Percentiles rank a stretch among this genome's conserved stretches.
Conservation (phyloP, 2,329 filamentous ascomycete genomes). For the Penicillium brevicompactum region DNA sequence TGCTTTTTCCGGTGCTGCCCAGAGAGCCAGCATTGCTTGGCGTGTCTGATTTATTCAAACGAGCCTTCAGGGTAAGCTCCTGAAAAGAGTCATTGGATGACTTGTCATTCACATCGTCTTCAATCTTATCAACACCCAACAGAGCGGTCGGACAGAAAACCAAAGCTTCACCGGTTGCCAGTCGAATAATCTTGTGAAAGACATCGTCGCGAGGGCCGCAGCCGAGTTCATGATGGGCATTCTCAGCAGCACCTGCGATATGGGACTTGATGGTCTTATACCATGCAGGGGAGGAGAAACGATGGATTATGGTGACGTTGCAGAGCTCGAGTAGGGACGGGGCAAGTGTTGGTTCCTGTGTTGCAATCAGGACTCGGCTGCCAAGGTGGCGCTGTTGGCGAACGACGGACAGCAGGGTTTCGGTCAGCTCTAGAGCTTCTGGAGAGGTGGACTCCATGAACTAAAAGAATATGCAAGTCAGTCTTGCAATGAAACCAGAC, state of each 20-base stretch:
- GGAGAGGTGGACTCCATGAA: background rate
- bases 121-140: background rate
- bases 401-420: constrained; percentile 3
- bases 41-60: too few species aligned
- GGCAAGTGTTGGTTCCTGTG: constrained; percentile 8
- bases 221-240: background rate
- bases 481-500: accelerated
- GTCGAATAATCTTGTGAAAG: constrained; percentile 1
- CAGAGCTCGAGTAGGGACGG: constrained; percentile 2
- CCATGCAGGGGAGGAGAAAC: constrained; percentile 8
- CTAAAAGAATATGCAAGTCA: background rate
- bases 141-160: constrained; percentile 5
- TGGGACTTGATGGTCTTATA: background rate
- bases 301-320: background rate
- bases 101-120: background rate
- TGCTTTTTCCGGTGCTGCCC: too few species aligned
- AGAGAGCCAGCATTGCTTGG: too few species aligned
- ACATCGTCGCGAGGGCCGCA: background rate
- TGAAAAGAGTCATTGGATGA: background rate
- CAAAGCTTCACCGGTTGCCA: constrained; percentile 2
- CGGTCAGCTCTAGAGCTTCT: background rate
- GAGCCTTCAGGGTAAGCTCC: too few species aligned
- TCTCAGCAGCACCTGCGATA: background rate
- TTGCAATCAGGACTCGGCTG: background rate
- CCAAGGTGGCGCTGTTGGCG: constrained; percentile 6